A percentile compares a stretch with the other conserved stretches of the same genome.
These are phyloP conservation scores for Claviceps paspali DNA, from an alignment of 2,329 filamentous ascomycete species.

Conservation along the genomic window DNA sequence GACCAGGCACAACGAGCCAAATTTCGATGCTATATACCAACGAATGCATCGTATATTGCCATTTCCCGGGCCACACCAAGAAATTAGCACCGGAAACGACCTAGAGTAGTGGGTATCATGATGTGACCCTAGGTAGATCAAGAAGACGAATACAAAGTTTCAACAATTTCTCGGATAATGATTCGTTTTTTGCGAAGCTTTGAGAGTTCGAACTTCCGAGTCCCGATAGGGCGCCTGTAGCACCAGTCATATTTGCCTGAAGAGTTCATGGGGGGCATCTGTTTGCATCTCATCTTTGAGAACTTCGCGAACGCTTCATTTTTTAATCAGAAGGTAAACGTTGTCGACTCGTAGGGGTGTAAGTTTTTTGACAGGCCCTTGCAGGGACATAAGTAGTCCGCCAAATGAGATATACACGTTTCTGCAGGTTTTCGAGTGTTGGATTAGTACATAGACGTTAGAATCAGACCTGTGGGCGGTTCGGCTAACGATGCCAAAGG, in stretches of 20 bases:
- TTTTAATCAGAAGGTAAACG: conserved; percentile 87
- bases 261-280: neutral
- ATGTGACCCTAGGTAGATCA: neutral
- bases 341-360: conserved; percentile 84
- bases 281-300: neutral
- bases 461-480: neutral
- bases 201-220: neutral
- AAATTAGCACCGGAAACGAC: conserved; percentile 11
- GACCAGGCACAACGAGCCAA: conserved; percentile 60
- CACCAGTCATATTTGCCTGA: neutral
- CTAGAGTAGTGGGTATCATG: neutral
- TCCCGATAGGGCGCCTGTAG: neutral
- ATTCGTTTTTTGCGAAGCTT: neutral
- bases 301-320: conserved; percentile 19
- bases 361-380: conserved; percentile 92
- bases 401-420: conserved; percentile 93
- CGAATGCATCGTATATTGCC: conserved; percentile 66
- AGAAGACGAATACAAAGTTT: neutral
- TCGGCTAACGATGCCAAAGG: neutral
- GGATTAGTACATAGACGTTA: neutral
- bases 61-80: conserved; percentile 55
- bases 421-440: conserved; percentile 29
- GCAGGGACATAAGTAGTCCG: conserved; percentile 74
- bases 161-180: neutral
- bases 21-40: conserved; percentile 60